Base-by-base conservation (phyloP, 768 basidiomycete genomes). In the Lactifluus pinguis region DNA sequence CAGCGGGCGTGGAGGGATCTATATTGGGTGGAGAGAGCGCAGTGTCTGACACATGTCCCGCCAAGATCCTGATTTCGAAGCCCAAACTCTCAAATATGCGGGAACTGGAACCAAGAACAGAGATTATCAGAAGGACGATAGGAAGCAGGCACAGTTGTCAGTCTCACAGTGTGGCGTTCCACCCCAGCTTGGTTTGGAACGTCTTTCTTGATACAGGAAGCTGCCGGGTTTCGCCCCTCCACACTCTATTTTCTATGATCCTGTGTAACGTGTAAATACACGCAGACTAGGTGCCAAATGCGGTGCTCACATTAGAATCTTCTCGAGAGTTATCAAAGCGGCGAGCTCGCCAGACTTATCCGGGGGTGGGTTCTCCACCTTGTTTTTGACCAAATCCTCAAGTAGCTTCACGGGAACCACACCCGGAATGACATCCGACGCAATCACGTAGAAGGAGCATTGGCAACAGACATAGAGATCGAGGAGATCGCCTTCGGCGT, bases 401-500 rank as follows among this genome's bases (percentile, higher is more conserved):
- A 88, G 72, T 58, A 79, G 73, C 64, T 80, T 80, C 51, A 76
- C 72, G 8, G 86, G 82, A 60, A 93, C 77, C 47, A 92, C 83
- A 5, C 87, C 90, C 41, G 89, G 82, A 50, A 92, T 84, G 54
- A 85, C 74, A 15, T 80, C 77, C 25, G 86, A 89, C 1, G 81
- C 84, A 42, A 89, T 76, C 65, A 85, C 83, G 68, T 86, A 88
- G 64, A 86, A 72, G 25, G 84, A 84, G 71, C 91, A 93, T 68
- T 91, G 90, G 68, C 91, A 92, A 70, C 91, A 93, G 49, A 91
- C 75, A 68, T 87, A 92, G 32, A 92, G 76, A 70, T 92, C 89
- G 45, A 92, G 74, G 32, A 87, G 70, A 60, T 78, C 81, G 25
- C 81, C 84, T 34, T 73, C 69, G 65, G 79, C 77, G 41, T 75